phyloP scores from a whole-genome alignment of 176 grass and related monocot species.

The Pontederia paniculata region DNA sequence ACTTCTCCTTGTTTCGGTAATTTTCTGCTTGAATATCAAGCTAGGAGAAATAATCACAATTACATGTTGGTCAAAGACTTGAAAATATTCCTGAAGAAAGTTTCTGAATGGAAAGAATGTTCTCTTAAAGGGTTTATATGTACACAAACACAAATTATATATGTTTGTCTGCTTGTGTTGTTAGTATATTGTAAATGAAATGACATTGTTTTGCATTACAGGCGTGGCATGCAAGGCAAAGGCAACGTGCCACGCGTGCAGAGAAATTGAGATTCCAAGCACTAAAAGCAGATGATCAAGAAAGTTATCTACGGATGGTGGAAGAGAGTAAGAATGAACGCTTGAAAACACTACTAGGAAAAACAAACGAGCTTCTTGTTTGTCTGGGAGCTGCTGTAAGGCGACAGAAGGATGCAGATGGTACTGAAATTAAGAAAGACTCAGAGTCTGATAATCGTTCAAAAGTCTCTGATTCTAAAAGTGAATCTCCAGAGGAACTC shows the following conservation, averaged over 20 bases:
- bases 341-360: slow-evolving; percentile 85
- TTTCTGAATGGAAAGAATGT: too few relatives aligned
- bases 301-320: slow-evolving; percentile 95
- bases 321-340: slow-evolving; percentile 99
- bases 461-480: slow-evolving; percentile 27
- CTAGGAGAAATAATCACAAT: background rate
- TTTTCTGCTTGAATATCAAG: slow-evolving; percentile 10
- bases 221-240: slow-evolving; percentile 93
- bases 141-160: too few relatives aligned
- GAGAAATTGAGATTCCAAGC: slow-evolving; percentile 80
- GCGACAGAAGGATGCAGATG: slow-evolving; percentile 88
- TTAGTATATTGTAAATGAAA: too few relatives aligned
- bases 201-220: slow-evolving; percentile 6
- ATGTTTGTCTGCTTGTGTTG: too few relatives aligned
- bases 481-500: slow-evolving; percentile 38
- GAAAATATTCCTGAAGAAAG: too few relatives aligned
- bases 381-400: slow-evolving; percentile 91
- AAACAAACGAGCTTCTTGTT: slow-evolving; percentile 96
- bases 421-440: slow-evolving; percentile 37
- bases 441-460: slow-evolving; percentile 53
- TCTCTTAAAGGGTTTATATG: too few relatives aligned
- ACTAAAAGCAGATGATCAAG: slow-evolving; percentile 90
- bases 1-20: slow-evolving; percentile 6
- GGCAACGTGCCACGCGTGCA: slow-evolving; percentile 62
- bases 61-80: too few relatives aligned